phyloP scores from a whole-genome alignment of 129 eudicot species.

The Ambrosia trifida region DNA sequence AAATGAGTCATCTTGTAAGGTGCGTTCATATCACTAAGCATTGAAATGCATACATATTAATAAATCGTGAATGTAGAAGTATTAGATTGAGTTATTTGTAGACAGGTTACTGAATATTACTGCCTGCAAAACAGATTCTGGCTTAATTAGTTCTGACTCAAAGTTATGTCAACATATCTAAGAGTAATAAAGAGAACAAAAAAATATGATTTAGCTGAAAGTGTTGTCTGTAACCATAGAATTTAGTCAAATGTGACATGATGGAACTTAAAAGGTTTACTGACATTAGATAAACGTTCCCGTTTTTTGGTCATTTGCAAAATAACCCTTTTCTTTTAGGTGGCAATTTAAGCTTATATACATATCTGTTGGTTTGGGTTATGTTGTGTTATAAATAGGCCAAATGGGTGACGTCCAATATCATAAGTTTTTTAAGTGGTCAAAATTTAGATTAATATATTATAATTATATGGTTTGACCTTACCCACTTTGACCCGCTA shows the following conservation, averaged over 20 bases:
- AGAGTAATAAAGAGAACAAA: background rate
- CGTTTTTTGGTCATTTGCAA: background rate
- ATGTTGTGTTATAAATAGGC: background rate
- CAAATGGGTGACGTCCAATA: slow-evolving; percentile 6
- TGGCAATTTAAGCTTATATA: background rate
- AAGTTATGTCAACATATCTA: background rate
- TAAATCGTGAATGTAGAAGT: slow-evolving; percentile 18
- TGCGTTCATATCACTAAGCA: slow-evolving; percentile 15
- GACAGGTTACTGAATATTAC: background rate
- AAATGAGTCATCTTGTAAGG: slow-evolving; percentile 42
- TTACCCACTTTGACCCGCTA: background rate
- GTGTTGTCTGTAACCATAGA: background rate
- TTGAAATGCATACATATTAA: background rate
- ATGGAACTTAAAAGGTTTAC: background rate
- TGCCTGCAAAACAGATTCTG: slow-evolving; percentile 1
- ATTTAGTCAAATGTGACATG: slow-evolving; percentile 8
- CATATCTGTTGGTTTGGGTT: background rate
- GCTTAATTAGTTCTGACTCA: background rate
- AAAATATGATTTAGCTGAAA: background rate
- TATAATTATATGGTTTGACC: background rate
- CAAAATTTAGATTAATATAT: background rate
- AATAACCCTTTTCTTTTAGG: background rate
- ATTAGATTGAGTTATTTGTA: slow-evolving; percentile 7
- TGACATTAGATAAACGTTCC: background rate
- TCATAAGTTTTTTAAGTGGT: background rate